Evolutionary conservation across 352 stramenopile species (phyloP).

Genomic region (Pythium plurisporium): DNA sequence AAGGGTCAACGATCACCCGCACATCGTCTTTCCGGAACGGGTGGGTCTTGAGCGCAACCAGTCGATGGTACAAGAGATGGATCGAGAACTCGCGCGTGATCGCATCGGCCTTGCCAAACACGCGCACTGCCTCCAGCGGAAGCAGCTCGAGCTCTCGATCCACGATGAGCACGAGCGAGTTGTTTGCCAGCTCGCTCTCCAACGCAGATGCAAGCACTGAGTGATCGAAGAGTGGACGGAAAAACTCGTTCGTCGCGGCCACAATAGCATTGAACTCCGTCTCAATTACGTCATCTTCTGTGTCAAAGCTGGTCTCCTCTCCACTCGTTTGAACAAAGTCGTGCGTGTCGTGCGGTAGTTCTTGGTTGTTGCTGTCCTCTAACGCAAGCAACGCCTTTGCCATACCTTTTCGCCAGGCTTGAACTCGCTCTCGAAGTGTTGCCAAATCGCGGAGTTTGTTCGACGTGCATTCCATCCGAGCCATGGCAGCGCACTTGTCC

Average conservation of each 20-base stretch:
- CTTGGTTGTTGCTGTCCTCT: constrained; percentile 26
- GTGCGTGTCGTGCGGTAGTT: constrained; percentile 34
- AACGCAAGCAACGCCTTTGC: constrained; percentile 34
- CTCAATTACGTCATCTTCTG: constrained; percentile 41
- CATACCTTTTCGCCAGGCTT: constrained; percentile 32
- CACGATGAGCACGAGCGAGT: constrained; percentile 45
- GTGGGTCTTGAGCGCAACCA: constrained; percentile 46
- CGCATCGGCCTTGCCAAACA: constrained; percentile 38
- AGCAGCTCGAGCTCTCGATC: constrained; percentile 47
- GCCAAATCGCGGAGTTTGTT: constrained; percentile 23
- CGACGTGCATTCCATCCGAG: constrained; percentile 59
- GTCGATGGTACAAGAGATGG: constrained; percentile 55
- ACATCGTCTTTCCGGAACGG: constrained; percentile 56
- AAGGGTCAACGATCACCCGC: constrained; percentile 56
- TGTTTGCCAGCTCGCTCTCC: constrained; percentile 37
- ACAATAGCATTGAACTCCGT: constrained; percentile 50
- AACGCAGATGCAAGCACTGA: constrained; percentile 35
- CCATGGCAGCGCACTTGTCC: constrained; percentile 41
- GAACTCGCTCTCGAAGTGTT: constrained; percentile 29
- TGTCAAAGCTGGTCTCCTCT: not conserved
- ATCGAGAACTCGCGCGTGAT: constrained; percentile 70
- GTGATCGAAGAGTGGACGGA: constrained; percentile 53
- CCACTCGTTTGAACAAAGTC: not conserved
- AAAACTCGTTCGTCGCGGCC: constrained; percentile 33
- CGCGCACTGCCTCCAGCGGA: constrained; percentile 48